Evolutionary conservation across 352 stramenopile species (phyloP), one percentile per base, ranked within the genome.

Genomic region (Phytopythium montanum): DNA sequence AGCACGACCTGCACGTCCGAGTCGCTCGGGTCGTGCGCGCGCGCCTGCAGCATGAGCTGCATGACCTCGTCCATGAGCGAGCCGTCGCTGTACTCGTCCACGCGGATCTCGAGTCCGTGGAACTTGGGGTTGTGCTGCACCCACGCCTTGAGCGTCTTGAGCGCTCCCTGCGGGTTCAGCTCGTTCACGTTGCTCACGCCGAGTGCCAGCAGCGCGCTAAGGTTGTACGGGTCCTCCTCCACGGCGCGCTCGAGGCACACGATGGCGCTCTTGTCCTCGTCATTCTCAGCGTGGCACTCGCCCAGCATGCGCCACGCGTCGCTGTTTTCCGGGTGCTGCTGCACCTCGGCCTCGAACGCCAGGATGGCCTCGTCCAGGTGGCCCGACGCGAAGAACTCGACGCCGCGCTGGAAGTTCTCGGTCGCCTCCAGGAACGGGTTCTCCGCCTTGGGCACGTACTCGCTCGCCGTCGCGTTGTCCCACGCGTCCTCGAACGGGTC

Each of bases 151-250:
- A 99, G 81, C 39, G 88, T 97, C 62, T 93, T 87, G 19, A 98
- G 71, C 12, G 95, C 95, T 4, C 85, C 87, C 54, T 97, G 91
- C 26, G 95, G 88, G 68, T 99, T 96, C 23, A 98, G 67, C 69
- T 99, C 96, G 70, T 99, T 99, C 49, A 99, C 95, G 68, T 99
- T 98, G 68, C 91, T 97, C 48, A 98, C 95, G 25, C 95, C 95
- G 2, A 98, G 76, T 23, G 87, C 80, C 31, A 99, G 75, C 19
- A 98, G 70, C 13, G 94, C 92, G 61, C 97, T 95, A 10, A 98
- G 67, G 44, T 94, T 97, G 69, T 98, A 99, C 39, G 95, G 95
- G 76, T 99, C 95, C 51, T 96, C 80, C 49, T 98, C 95, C 8
- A 99, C 87, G 10, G 92, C 87, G 13, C 90, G 87, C 63, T 98